Evolutionary conservation across 257 asterid species (phyloP).

Genomic region (Forsythia viridissima): DNA sequence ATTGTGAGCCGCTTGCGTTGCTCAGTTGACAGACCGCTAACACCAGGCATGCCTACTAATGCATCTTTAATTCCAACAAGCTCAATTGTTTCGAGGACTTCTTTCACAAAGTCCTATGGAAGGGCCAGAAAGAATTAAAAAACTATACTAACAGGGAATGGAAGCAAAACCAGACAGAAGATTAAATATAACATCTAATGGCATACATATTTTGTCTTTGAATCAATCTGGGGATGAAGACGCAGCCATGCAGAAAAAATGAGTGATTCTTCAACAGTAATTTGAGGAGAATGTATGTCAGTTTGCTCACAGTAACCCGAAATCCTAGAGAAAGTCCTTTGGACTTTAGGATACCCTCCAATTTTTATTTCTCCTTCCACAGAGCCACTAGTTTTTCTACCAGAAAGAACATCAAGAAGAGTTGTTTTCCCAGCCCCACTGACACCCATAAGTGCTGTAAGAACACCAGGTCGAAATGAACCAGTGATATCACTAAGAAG

Average conservation of each 20-base stretch:
- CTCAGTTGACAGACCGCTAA: constrained; percentile 35
- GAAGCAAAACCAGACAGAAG: neutral
- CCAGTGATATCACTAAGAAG: constrained; percentile 37
- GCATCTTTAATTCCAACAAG: constrained; percentile 39
- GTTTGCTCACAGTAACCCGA: constrained; percentile 43
- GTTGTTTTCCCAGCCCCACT: constrained; percentile 53
- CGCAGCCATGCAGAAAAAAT: constrained; percentile 43
- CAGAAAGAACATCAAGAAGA: constrained; percentile 45
- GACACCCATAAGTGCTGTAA: constrained; percentile 46
- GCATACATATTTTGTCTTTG: constrained; percentile 31
- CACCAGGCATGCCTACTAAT: constrained; percentile 30
- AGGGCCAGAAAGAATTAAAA: neutral
- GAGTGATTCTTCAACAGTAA: constrained; percentile 41
- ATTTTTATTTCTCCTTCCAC: constrained; percentile 39
- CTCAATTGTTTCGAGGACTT: constrained; percentile 38
- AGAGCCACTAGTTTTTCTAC: constrained; percentile 39
- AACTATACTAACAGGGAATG: neutral
- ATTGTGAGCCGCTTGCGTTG: constrained; percentile 36
- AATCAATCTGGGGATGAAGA: constrained; percentile 35
- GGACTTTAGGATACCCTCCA: constrained; percentile 40
- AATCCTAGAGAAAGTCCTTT: constrained; percentile 38
- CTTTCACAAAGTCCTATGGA: constrained; percentile 33
- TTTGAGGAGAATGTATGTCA: constrained; percentile 41
- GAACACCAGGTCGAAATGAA: constrained; percentile 36
- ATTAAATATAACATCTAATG: neutral